Conservation (phyloP, 306 rosid species). For the Malus sieversii region DNA sequence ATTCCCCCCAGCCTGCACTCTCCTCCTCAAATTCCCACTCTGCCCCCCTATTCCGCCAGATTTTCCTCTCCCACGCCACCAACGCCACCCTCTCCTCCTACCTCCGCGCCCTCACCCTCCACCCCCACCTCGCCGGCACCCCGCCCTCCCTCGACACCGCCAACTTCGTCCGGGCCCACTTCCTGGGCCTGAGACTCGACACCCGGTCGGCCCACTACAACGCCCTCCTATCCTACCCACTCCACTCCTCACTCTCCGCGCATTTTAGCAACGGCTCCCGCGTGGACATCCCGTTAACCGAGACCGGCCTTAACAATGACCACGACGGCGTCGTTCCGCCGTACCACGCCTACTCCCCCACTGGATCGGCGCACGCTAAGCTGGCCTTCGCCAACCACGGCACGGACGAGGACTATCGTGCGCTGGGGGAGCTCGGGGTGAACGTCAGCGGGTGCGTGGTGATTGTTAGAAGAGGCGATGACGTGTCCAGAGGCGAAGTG, state of each 20-base stretch:
- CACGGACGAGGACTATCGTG: conserved; percentile 51
- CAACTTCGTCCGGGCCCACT: conserved; percentile 41
- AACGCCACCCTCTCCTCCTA: conserved; percentile 61
- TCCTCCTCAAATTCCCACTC: conserved; percentile 10
- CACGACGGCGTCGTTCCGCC: conserved; percentile 38
- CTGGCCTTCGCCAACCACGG: conserved; percentile 78
- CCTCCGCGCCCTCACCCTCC: conserved; percentile 71
- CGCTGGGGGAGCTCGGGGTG: conserved; percentile 38
- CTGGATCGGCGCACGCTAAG: conserved; percentile 50
- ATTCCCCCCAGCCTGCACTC: conserved; percentile 30
- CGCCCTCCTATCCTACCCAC: conserved; percentile 68
- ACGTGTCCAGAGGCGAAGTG: conserved; percentile 44
- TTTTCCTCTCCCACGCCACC: conserved; percentile 56
- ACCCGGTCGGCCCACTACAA: conserved; percentile 43
- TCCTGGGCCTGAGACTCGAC: conserved; percentile 35
- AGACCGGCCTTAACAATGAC: background rate
- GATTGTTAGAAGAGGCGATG: conserved; percentile 52
- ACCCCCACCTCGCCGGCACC: conserved; percentile 94
- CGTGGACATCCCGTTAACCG: conserved; percentile 26
- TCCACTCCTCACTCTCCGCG: conserved; percentile 47
- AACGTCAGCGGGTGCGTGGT: conserved; percentile 64
- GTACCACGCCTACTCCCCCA: conserved; percentile 91
- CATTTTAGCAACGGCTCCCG: conserved; percentile 40
- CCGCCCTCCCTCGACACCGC: conserved; percentile 36
- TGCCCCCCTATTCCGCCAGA: conserved; percentile 25